phyloP scores from a whole-genome alignment of 2,329 filamentous ascomycete species.

The Fusarium sarcochroum region DNA sequence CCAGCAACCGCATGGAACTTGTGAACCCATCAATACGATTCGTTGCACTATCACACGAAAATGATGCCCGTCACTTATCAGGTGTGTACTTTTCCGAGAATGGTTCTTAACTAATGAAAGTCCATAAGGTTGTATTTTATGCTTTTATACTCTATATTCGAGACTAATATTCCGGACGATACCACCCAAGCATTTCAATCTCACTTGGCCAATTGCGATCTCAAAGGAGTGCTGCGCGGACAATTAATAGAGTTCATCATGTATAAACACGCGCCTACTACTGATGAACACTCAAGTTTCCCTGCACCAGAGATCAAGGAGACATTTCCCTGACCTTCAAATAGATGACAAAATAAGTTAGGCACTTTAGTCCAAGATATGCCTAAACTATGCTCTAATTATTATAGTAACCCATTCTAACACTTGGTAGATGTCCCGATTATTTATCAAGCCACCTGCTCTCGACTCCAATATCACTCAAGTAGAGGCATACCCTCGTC shows the following conservation, averaged over 20 bases:
- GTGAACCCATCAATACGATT: slow-evolving; percentile 8
- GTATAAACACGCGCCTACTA: no score
- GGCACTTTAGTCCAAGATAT: no score
- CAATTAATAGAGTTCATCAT: slow-evolving; percentile 8
- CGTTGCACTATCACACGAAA: slow-evolving; percentile 15
- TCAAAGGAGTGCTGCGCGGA: not conserved
- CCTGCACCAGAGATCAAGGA: no score
- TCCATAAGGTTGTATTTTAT: not conserved
- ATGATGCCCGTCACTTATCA: slow-evolving; percentile 19
- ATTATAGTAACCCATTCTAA: not conserved
- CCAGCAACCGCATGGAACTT: not conserved
- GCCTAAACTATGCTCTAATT: no score
- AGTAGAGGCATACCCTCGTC: slow-evolving; percentile 28
- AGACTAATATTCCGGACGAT: slow-evolving; percentile 4
- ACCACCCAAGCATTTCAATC: slow-evolving; percentile 20
- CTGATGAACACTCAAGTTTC: not conserved
- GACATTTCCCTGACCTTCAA: no score
- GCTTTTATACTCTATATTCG: not conserved
- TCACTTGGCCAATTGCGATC: slow-evolving; percentile 11
- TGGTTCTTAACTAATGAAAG: slow-evolving; percentile 1
- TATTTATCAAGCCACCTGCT: not conserved
- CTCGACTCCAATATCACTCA: slow-evolving; percentile 21
- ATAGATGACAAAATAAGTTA: no score
- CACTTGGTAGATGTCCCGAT: no score
- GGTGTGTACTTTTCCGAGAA: slow-evolving; percentile 7